These are phyloP conservation scores for Teratosphaeria destructans DNA, from an alignment of 2,329 filamentous ascomycete species.

Conservation along the genomic window DNA sequence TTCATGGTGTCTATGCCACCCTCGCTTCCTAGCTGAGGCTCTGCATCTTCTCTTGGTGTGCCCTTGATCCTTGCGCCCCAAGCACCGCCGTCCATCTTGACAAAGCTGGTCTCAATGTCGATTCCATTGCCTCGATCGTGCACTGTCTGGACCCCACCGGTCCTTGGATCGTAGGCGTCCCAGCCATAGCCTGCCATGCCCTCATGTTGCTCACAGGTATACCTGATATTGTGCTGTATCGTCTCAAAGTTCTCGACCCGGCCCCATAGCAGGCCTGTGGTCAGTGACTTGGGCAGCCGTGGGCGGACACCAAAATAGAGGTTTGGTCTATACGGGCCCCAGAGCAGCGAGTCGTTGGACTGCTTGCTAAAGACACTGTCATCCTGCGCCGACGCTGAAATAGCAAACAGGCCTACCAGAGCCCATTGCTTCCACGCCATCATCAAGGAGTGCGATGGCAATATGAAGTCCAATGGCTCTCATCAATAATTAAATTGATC, in stretches of 20 bases:
- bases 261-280: constrained; percentile 79
- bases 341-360: constrained; percentile 77
- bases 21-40: constrained; percentile 26
- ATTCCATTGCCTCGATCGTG: constrained; percentile 81
- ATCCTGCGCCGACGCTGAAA: constrained; percentile 10
- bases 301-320: constrained; percentile 87
- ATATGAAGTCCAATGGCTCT: not conserved
- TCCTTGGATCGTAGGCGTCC: constrained; percentile 90
- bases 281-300: constrained; percentile 68
- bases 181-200: constrained; percentile 93
- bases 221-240: constrained; percentile 70
- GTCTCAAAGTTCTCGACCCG: constrained; percentile 68
- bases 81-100: constrained; percentile 76
- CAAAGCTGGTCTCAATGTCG: constrained; percentile 85
- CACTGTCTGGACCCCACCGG: constrained; percentile 78
- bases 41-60: constrained; percentile 57
- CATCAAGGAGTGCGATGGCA: not conserved
- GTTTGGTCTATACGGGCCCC: constrained; percentile 91
- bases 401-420: constrained; percentile 12
- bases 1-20: constrained; percentile 44
- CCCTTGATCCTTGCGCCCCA: constrained; percentile 89
- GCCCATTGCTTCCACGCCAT: constrained; percentile 16
- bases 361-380: constrained; percentile 30
- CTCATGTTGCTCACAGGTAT: constrained; percentile 93
- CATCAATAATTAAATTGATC: not conserved